These are phyloP conservation scores for Ceraceosorus bombacis DNA, from an alignment of 1,284 basidiomycete species.

Conservation along the genomic window DNA sequence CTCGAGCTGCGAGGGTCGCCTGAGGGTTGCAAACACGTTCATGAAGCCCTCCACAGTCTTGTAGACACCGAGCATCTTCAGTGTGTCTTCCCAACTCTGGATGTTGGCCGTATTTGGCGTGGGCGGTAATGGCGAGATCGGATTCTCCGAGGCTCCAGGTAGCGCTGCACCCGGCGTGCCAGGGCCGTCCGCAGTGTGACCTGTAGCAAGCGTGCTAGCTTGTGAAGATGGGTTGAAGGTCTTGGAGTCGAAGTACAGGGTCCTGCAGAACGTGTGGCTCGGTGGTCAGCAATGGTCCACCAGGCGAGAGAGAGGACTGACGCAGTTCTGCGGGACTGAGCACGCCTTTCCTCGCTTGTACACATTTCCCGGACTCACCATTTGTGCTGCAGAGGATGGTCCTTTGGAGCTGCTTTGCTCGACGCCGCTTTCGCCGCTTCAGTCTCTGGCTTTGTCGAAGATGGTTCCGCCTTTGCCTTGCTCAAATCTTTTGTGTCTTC, in stretches of 20 bases:
- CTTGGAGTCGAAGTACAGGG: conserved; percentile 79
- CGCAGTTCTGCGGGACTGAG: no score
- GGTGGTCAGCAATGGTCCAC: conserved; percentile 4
- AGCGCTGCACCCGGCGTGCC: conserved; percentile 42
- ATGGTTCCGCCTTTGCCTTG: conserved; percentile 3
- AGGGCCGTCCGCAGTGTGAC: conserved; percentile 3
- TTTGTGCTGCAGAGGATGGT: conserved; percentile 68
- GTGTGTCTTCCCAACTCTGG: conserved; percentile 29
- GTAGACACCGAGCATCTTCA: conserved; percentile 37
- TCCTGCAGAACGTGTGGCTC: conserved; percentile 52
- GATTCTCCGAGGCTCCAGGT: conserved; percentile 62
- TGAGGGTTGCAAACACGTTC: conserved; percentile 88
- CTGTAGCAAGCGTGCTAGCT: conserved; percentile 18
- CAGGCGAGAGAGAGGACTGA: neutral
- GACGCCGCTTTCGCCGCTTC: neutral
- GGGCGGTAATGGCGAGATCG: conserved; percentile 54
- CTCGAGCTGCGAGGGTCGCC: conserved; percentile 76
- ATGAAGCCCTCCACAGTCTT: conserved; percentile 70
- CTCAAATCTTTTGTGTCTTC: conserved; percentile 10
- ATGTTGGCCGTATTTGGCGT: conserved; percentile 65
- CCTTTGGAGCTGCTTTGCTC: conserved; percentile 1
- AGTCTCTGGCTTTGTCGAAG: neutral
- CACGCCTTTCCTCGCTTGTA: no score
- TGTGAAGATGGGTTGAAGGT: conserved; percentile 5
- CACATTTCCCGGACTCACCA: conserved; percentile 57